phyloP scores from a whole-genome alignment of 306 rosid species.

The Gynostemma pentaphyllum region DNA sequence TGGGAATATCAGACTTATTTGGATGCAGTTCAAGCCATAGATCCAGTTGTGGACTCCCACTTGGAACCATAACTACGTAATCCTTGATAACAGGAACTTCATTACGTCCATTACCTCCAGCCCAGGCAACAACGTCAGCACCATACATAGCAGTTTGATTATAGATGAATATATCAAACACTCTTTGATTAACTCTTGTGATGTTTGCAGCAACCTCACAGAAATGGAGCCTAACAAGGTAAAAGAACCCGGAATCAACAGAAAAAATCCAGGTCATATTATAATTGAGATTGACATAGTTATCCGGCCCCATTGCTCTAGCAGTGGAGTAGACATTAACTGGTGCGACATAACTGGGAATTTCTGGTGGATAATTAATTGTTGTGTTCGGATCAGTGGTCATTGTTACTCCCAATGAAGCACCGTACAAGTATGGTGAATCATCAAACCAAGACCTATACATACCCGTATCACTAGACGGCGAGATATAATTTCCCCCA shows the following conservation, averaged over 20 bases:
- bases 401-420: slow-evolving; percentile 48
- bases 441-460: slow-evolving; percentile 82
- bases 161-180: slow-evolving; percentile 45
- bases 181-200: slow-evolving; percentile 37
- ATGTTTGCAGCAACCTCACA: slow-evolving; percentile 48
- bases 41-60: slow-evolving; percentile 62
- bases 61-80: slow-evolving; percentile 50
- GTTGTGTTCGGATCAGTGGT: slow-evolving; percentile 36
- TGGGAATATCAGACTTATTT: background rate
- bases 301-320: slow-evolving; percentile 75
- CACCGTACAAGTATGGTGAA: slow-evolving; percentile 38
- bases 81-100: slow-evolving; percentile 45
- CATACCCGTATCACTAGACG: slow-evolving; percentile 66
- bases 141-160: slow-evolving; percentile 47
- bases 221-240: slow-evolving; percentile 89
- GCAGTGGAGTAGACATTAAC: slow-evolving; percentile 54
- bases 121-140: slow-evolving; percentile 48
- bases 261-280: slow-evolving; percentile 78
- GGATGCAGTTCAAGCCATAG: slow-evolving; percentile 77
- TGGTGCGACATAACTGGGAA: slow-evolving; percentile 59
- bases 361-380: slow-evolving; percentile 25
- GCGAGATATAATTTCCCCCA: slow-evolving; percentile 80
- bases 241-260: slow-evolving; percentile 59
- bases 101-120: slow-evolving; percentile 16
- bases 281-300: slow-evolving; percentile 39